Evolutionary conservation across 306 rosid genomes (phyloP).

Genomic region (Clitoria ternatea): DNA sequence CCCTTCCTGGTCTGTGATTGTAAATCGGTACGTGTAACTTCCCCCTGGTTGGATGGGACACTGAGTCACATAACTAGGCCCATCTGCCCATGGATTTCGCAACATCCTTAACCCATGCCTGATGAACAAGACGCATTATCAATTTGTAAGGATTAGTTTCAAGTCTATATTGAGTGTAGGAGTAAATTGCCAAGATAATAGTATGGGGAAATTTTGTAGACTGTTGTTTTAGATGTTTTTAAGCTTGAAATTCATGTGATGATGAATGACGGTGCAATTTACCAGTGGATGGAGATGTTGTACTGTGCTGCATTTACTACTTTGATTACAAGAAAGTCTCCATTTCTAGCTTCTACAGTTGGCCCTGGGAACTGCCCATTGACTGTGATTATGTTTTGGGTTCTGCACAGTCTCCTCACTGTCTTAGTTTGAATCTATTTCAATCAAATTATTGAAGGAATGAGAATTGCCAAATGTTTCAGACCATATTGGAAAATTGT

Average conservation of each 20-base stretch:
- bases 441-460: conserved; percentile 12
- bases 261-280: conserved; percentile 2
- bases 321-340: conserved; percentile 60
- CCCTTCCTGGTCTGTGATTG: conserved; percentile 74
- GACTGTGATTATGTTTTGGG: conserved; percentile 58
- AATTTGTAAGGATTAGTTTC: conserved; percentile 6
- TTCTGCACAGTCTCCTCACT: conserved; percentile 84
- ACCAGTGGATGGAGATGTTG: conserved; percentile 82
- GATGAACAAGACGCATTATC: conserved; percentile 7
- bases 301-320: conserved; percentile 55
- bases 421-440: conserved; percentile 40
- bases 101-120: conserved; percentile 91
- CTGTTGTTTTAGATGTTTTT: not conserved
- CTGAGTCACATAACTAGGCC: conserved; percentile 79
- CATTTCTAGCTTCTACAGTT: conserved; percentile 52
- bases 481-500: not conserved
- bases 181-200: not conserved
- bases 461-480: not conserved
- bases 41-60: conserved; percentile 89
- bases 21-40: conserved; percentile 81
- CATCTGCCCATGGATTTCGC: conserved; percentile 96
- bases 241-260: not conserved
- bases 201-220: not conserved
- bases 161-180: not conserved
- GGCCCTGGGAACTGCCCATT: conserved; percentile 91